phyloP scores from a whole-genome alignment of 2,329 filamentous ascomycete genomes.

The Ophiobolus disseminans region DNA sequence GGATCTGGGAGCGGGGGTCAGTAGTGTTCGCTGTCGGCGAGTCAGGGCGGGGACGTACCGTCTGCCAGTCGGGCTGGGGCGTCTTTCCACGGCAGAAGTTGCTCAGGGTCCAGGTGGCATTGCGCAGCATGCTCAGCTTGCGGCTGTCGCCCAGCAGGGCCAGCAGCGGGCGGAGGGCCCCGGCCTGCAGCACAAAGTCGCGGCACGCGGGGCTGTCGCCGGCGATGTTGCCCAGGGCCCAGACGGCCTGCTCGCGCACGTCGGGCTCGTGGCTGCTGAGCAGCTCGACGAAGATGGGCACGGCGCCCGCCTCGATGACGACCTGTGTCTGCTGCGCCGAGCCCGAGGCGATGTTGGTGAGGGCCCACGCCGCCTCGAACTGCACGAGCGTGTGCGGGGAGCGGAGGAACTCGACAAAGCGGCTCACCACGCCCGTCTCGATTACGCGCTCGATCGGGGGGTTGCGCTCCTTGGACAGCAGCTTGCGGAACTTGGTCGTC shows the following conservation, averaged over 20 bases:
- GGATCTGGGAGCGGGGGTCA: constrained; percentile 71
- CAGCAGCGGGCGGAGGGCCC: constrained; percentile 88
- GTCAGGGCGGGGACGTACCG: constrained; percentile 65
- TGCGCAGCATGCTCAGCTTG: constrained; percentile 98
- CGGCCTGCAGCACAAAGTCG: constrained; percentile 92
- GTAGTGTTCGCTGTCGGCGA: background rate
- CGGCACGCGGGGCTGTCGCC: constrained; percentile 97
- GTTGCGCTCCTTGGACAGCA: constrained; percentile 98
- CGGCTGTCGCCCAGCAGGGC: constrained; percentile 93
- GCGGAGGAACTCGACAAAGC: constrained; percentile 97
- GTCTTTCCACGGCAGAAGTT: constrained; percentile 99
- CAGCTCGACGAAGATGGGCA: constrained; percentile 97
- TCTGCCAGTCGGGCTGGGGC: constrained; percentile 96
- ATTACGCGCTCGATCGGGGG: constrained; percentile 99
- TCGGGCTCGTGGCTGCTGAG: constrained; percentile 95
- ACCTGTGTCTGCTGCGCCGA: constrained; percentile 98
- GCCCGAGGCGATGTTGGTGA: constrained; percentile 98
- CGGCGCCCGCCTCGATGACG: constrained; percentile 96
- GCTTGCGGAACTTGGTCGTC: constrained; percentile 97
- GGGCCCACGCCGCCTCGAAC: constrained; percentile 98
- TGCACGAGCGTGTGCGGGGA: constrained; percentile 98
- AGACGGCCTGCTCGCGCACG: constrained; percentile 97
- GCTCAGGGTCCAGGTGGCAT: constrained; percentile 98
- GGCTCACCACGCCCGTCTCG: constrained; percentile 95
- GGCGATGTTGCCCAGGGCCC: constrained; percentile 98